Evolutionary conservation across 1,139 yeast genomes (phyloP).

Genomic region (Suhomyces kunorum): DNA sequence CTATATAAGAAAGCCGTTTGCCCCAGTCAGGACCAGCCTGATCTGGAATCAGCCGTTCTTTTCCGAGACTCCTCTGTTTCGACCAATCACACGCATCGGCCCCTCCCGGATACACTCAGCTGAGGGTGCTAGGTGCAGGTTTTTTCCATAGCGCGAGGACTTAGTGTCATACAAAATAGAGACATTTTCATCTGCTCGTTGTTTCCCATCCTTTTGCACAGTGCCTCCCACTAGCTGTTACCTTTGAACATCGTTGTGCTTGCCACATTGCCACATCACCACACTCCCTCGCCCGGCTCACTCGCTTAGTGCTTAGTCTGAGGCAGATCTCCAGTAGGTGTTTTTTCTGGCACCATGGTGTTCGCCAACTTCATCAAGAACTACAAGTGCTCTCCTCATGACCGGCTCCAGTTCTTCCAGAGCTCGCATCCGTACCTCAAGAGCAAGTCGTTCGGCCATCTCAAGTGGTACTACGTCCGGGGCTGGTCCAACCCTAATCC

Average conservation of each 20-base stretch:
- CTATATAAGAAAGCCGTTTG: neutral
- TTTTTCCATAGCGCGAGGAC: neutral
- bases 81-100: neutral
- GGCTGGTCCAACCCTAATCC: conserved; percentile 34
- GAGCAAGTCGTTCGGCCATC: conserved; percentile 24
- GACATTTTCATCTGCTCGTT: too few species aligned
- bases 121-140: too few species aligned
- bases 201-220: neutral
- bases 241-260: neutral
- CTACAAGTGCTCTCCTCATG: conserved; percentile 24
- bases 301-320: too few species aligned
- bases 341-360: conserved; percentile 18
- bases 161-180: too few species aligned
- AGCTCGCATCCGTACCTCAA: conserved; percentile 41
- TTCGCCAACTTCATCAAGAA: conserved; percentile 31
- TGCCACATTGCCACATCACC: neutral
- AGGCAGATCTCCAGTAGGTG: neutral
- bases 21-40: neutral
- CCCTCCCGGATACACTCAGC: neutral
- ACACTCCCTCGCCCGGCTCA: too few species aligned
- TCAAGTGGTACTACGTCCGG: conserved; percentile 24
- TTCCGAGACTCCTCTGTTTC: neutral
- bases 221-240: neutral
- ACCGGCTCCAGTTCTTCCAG: conserved; percentile 41
- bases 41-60: neutral